phyloP scores from a whole-genome alignment of 169 alveolate genomes.

The Cryptosporidium ubiquitum region DNA sequence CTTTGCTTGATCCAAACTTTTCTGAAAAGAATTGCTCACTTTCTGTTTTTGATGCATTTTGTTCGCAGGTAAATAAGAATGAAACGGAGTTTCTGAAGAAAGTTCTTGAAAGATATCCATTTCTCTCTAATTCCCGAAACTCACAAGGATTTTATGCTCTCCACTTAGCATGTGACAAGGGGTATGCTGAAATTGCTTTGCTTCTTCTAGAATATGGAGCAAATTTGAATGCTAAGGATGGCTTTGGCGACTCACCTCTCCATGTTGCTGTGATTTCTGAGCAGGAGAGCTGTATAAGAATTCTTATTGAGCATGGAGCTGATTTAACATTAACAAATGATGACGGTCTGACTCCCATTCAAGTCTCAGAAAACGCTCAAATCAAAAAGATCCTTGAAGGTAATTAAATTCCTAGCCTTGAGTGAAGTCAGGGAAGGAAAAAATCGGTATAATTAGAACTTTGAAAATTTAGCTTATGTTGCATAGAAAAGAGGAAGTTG shows the following conservation, averaged over 20 bases:
- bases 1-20: constrained; percentile 25
- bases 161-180: constrained; percentile 53
- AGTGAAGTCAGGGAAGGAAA: neutral
- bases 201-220: constrained; percentile 67
- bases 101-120: constrained; percentile 22
- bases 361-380: constrained; percentile 9
- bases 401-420: neutral
- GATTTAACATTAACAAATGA: constrained; percentile 16
- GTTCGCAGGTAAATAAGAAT: constrained; percentile 69
- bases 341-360: constrained; percentile 35
- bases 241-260: constrained; percentile 76
- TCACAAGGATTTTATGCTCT: constrained; percentile 44
- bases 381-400: neutral
- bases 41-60: constrained; percentile 65
- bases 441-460: neutral
- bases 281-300: constrained; percentile 1
- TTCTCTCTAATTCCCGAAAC: constrained; percentile 39
- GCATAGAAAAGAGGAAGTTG: neutral
- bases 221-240: constrained; percentile 72
- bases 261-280: constrained; percentile 65
- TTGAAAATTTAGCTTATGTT: neutral
- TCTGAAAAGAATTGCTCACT: constrained; percentile 34
- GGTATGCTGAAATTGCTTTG: constrained; percentile 16
- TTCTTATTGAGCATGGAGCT: constrained; percentile 36
- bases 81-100: constrained; percentile 7